phyloP scores from a whole-genome alignment of 495 filamentous ascomycete genomes.

The Neurospora sp. region DNA sequence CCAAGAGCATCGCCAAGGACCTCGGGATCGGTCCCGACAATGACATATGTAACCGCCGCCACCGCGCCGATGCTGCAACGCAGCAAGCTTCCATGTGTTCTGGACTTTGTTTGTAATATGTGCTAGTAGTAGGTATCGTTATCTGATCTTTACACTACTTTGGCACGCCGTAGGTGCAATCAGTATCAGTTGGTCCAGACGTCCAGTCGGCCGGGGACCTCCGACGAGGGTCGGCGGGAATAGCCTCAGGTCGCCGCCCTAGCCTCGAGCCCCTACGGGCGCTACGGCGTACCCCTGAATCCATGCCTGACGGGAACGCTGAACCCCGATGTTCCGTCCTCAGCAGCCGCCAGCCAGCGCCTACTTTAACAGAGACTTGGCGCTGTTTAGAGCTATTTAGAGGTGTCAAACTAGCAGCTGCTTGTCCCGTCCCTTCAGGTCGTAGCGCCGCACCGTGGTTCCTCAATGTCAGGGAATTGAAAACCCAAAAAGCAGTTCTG shows the following conservation, averaged over 20 bases:
- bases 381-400: background rate
- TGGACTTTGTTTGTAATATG: background rate
- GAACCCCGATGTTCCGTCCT: background rate
- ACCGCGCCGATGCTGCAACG: background rate
- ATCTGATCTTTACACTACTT: background rate
- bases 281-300: background rate
- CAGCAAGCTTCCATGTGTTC: background rate
- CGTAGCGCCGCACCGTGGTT: background rate
- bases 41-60: background rate
- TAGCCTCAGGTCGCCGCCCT: background rate
- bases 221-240: background rate
- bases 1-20: background rate
- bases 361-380: background rate
- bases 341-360: background rate
- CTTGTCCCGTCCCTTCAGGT: background rate
- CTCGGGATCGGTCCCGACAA: background rate
- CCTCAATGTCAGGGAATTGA: too few relatives aligned
- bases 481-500: too few relatives aligned
- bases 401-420: background rate
- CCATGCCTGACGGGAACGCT: background rate
- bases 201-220: background rate
- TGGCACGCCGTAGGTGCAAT: too few relatives aligned
- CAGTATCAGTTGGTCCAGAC: background rate
- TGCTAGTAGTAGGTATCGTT: background rate
- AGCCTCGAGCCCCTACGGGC: background rate